Base-by-base conservation (phyloP, 495 filamentous ascomycete species). In the Apiosordaria backusii region DNA sequence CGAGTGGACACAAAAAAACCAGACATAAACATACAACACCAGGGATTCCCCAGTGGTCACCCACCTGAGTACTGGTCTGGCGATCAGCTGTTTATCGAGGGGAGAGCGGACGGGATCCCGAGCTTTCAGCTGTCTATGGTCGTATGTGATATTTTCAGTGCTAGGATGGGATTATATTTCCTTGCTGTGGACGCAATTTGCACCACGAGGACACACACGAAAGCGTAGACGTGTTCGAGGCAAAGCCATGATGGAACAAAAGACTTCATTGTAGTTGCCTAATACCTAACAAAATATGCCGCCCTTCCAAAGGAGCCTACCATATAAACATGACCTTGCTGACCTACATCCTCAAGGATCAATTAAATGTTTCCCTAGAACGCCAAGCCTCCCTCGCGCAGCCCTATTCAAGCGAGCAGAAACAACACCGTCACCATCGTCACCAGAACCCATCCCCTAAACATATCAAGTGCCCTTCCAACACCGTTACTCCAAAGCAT, bases 21-120 rank as follows among this genome's bases (percentile, higher is more conserved):
- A 45, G 0, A 1, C 27, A 45, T 19, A 55, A 55, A 55, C 52
- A 55, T 55, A 55, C 52, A 55, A 55, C 52, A 55, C 52, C 52
- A 55, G 52, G 52, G 52, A 55, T 55, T 55, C 52, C 52, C 52
- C 52, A 55, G 52, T 55, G 52, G 52, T 55, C 52, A 55, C 52
- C 52, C 52, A 55, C 52, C 52, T 55, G 52, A 55, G 52, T 55
- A 55, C 52, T 55, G 10, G 52, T 55, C 52, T 55, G 52, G 52
- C 52, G 52, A 21, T 55, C 52, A 55, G 18, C 10, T 21, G 67
- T 25, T 78, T 79, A 72, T 75, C 76, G 74, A 80, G 72, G 79
- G 79, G 74, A 79, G 80, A 83, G 78, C 80, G 78, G 77, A 82
- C 80, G 80, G 80, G 80, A 81, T 79, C 75, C 79, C 78, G 78